A percentile compares a stretch with the other conserved stretches of the same genome.
phyloP scores from a whole-genome alignment of 2,329 filamentous ascomycete species.

The Emericellopsis atlantica region DNA sequence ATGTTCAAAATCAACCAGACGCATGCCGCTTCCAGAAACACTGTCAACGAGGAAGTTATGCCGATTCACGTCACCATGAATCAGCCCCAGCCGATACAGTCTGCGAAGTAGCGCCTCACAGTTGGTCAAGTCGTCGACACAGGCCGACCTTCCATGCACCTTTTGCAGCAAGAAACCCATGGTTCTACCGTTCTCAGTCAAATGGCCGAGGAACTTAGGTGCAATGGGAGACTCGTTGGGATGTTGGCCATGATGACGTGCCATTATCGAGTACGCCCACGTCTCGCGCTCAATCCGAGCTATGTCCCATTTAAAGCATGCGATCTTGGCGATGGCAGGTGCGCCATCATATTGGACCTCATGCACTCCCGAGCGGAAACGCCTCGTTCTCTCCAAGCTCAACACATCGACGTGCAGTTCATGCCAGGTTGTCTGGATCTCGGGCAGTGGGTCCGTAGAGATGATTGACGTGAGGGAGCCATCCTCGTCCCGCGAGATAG shows the following conservation, averaged over 20 bases:
- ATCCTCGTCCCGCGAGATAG: neutral
- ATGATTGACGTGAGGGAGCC: neutral
- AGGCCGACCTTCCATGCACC: slow-evolving; percentile 1
- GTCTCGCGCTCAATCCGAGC: slow-evolving; percentile 15
- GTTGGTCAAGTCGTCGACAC: slow-evolving; percentile 1
- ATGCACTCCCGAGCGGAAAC: slow-evolving; percentile 11
- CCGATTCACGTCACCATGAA: slow-evolving; percentile 4
- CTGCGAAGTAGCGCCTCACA: slow-evolving; percentile 1
- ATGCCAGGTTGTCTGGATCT: slow-evolving; percentile 10
- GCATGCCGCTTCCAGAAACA: neutral
- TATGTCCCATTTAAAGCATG: slow-evolving; percentile 18
- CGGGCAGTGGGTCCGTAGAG: neutral
- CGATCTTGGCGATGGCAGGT: slow-evolving; percentile 15
- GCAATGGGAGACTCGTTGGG: slow-evolving; percentile 1
- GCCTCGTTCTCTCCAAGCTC: slow-evolving; percentile 7
- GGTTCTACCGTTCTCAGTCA: slow-evolving; percentile 2
- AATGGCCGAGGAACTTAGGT: slow-evolving; percentile 2
- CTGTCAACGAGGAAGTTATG: slow-evolving; percentile 3
- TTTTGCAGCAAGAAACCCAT: slow-evolving; percentile 4
- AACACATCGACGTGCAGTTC: slow-evolving; percentile 11
- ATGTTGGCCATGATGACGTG: slow-evolving; percentile 1
- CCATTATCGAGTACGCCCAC: slow-evolving; percentile 9
- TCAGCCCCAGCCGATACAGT: slow-evolving; percentile 2
- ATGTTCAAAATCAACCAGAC: slow-evolving; percentile 4
- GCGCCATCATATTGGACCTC: slow-evolving; percentile 5